Evolutionary conservation across 371 early-diverging fungal species (phyloP), one percentile per base, ranked within the genome.

Genomic region (Capniomyces stellatus): DNA sequence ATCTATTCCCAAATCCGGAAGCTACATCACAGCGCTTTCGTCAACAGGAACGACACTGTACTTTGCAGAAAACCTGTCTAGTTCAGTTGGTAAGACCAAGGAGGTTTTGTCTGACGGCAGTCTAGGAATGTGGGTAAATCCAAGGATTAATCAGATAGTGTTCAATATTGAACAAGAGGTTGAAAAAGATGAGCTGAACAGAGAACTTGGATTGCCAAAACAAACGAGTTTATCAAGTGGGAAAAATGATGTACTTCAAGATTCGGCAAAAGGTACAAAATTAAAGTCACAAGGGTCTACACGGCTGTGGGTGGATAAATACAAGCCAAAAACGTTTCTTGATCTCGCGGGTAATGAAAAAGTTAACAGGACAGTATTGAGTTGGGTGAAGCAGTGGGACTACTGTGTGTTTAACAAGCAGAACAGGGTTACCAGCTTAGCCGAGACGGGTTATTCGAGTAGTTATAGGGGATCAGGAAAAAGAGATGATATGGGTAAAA

Each of bases 301-400:
- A 21, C 51, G 39, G 40, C 62, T 89, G 12, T 97, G 94, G 95
- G 88, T 85, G 1, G 90, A 97, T 61, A 92, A 89, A 58, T 94
- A 93, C 63, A 68, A 77, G 23, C 94, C 97, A 0, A 71, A 68
- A 21, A 58, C 62, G 41, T 97, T 85, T 60, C 66, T 85, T n/a
- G 93, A 94, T 63, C 69, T 97, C n/a, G 72, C 89, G 56, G 89
- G 97, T 19, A 91, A 91, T 61, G 89, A 92, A 69, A 77, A 82
- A 35, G 66, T 89, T 1, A 92, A 92, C 60, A 77, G 90, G 6
- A 82, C 83, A 25, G 89, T 90, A 0, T 61, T 94, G 47, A 70
- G 71, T 48, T 97, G 98, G 98, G 78, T 95, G 25, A 92, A 92
- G 57, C 75, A 85, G 42, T 97, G 98, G 98, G 94, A 97, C 64